Base-by-base conservation (phyloP, 805 yeast species). In the Phaffomyces opuntiae region DNA sequence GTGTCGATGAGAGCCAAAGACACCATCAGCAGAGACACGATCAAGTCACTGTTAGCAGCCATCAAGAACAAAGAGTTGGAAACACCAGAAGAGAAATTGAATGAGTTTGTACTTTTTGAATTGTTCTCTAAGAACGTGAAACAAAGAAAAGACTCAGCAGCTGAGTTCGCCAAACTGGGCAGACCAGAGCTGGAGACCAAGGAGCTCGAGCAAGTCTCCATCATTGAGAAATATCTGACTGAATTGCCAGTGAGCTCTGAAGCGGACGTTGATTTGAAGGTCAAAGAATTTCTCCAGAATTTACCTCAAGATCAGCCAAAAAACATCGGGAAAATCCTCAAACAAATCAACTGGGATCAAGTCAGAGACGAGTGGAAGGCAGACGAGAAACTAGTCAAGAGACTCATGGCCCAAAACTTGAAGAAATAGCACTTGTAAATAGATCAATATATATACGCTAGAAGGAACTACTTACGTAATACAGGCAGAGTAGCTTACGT, bases 171-270 rank as follows among this genome's bases (percentile, higher is more conserved):
- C 12, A 60, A 63, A 16, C 74, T 74, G 43, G 60, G 66, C 9
- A 70, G 87, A 51, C 59, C 54, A 3, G 86, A 81, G 49, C 62
- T 80, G 48, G 81, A 72, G 1, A 73, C 68, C n/a, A 72, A 70
- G 44, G 87, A 81, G 61, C 53, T 59, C 21, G 56, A 61, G 17
- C 83, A 80, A 60, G 54, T 71, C 27, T 60, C 49, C 0, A 57
- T 77, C 32, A 68, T 81, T 37, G 52, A 70, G 26, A 52, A 57
- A 14, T 72, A 77, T 42, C 53, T 71, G 39, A 40, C 48, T 1
- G 53, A 61, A 27, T 59, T 80, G 21, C 77, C 80, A 9, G 73
- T 78, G 16, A 73, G 82, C 1, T 62, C 75, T 4, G 68, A 67
- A 33, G 75, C 66, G 39, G 74, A 74, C 41, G 52, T 74, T 32